Conservation (phyloP, 345 rosid species). For the Arabis hirsuta region DNA sequence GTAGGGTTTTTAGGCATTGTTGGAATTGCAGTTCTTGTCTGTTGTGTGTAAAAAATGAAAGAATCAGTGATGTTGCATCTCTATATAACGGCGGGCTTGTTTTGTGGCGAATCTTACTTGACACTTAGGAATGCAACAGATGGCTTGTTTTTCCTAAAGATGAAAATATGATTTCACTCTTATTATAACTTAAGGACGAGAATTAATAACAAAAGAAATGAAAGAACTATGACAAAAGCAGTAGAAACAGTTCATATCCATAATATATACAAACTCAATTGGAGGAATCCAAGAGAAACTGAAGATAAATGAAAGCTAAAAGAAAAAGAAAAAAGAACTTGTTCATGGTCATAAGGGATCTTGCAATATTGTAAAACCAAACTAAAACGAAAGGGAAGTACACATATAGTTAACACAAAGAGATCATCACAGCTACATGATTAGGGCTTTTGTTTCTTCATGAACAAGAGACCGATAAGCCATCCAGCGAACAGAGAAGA, state of each 20-base stretch:
- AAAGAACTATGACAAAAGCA: too few species aligned
- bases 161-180: background rate
- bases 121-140: slow-evolving; percentile 5
- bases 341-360: background rate
- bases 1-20: slow-evolving; percentile 29
- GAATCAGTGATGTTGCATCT: slow-evolving; percentile 29
- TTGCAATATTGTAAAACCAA: background rate
- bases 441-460: slow-evolving; percentile 11
- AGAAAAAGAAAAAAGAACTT: background rate
- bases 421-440: slow-evolving; percentile 25
- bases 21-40: slow-evolving; percentile 24
- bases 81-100: slow-evolving; percentile 24
- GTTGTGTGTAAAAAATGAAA: slow-evolving; percentile 36
- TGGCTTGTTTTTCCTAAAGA: background rate
- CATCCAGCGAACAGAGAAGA: slow-evolving; percentile 16
- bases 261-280: background rate
- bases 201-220: too few species aligned
- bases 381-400: background rate
- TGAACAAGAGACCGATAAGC: slow-evolving; percentile 12
- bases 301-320: background rate
- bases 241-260: too few species aligned
- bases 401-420: background rate
- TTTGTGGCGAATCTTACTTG: slow-evolving; percentile 24
- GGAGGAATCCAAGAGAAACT: background rate
- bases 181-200: too few species aligned